Base-by-base conservation (phyloP, 2,329 filamentous ascomycete species). In the Aureobasidium leucospermi region DNA sequence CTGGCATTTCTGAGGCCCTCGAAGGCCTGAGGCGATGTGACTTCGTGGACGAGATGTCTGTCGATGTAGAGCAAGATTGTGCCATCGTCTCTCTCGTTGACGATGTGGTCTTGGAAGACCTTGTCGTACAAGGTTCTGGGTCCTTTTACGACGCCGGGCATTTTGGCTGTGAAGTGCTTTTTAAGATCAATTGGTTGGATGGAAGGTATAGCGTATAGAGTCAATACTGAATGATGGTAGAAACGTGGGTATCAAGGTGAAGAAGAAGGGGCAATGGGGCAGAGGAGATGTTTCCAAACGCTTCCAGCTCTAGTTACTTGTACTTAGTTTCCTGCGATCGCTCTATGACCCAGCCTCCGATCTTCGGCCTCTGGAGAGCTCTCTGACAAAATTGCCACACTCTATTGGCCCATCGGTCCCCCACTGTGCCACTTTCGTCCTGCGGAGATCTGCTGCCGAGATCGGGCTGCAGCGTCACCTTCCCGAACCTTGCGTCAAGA, bases 21-120 rank as follows among this genome's bases (percentile, higher is more conserved):
- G 69, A 97, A 99, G 49, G 94, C 94, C 90, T 97, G 94, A 64
- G 94, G 94, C 68, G 93, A 96, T 68, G 94, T 99, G 73, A 99
- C 94, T 81, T 99, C 94, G 74, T 99, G 94, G 63, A 97, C 92
- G 63, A 99, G 82, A 81, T 99, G 94, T 74, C 94, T 85, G 77
- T 96, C 90, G 71, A 97, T 97, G 74, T 97, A 97, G 61, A 97
- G 81, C 65, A 96, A 79, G 68, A 95, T 81, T 61, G 92, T 96
- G 76, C 93, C 93, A 76, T 97, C 93, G 59, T 90, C 84, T 81
- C 92, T 90, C 83, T 96, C 89, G 70, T 96, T 90, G 71, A 99
- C 92, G 69, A 97, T 87, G 75, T 99, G 94, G 78, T 87, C 87
- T 69, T 90, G 85, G 69, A 97, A 88, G 76, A 97, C 92, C 85